Evolutionary conservation across 768 basidiomycete species (phyloP).

Genomic region (Lactifluus subvellereus): DNA sequence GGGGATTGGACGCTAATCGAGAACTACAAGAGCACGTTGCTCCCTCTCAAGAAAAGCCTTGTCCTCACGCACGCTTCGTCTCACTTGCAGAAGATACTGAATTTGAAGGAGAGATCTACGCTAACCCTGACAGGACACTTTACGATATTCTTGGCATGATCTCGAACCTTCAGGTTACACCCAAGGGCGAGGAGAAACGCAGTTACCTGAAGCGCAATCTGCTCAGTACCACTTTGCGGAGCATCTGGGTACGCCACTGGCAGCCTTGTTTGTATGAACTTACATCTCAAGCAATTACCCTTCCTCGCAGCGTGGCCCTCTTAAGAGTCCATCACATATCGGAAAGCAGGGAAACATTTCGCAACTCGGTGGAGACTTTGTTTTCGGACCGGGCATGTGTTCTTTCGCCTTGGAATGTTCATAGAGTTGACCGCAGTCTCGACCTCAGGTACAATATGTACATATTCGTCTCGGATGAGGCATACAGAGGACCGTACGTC

Average conservation of each 20-base stretch:
- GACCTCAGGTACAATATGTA: constrained; percentile 12
- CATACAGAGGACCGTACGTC: constrained; percentile 23
- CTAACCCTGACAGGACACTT: constrained; percentile 21
- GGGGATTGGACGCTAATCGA: constrained; percentile 22
- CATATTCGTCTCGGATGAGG: constrained; percentile 17
- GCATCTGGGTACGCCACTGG: constrained; percentile 15
- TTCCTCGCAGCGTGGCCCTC: constrained; percentile 13
- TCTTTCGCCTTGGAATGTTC: neutral
- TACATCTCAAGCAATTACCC: neutral
- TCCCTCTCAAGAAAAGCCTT: too few relatives aligned
- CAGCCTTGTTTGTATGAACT: neutral
- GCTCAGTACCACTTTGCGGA: constrained; percentile 9
- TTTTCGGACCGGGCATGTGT: constrained; percentile 20
- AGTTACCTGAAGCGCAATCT: constrained; percentile 18
- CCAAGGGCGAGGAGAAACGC: constrained; percentile 12
- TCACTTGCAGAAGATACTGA: constrained; percentile 1
- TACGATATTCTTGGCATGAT: constrained; percentile 19
- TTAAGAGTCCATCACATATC: constrained; percentile 17
- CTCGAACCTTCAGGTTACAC: constrained; percentile 15
- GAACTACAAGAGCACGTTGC: constrained; percentile 15
- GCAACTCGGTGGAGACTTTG: constrained; percentile 22
- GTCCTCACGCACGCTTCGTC: neutral
- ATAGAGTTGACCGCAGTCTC: neutral
- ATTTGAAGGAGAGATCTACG: constrained; percentile 21
- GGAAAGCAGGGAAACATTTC: constrained; percentile 22